Base-by-base conservation (phyloP, 2,329 filamentous ascomycete genomes). In the Epichloe coenophiala region DNA sequence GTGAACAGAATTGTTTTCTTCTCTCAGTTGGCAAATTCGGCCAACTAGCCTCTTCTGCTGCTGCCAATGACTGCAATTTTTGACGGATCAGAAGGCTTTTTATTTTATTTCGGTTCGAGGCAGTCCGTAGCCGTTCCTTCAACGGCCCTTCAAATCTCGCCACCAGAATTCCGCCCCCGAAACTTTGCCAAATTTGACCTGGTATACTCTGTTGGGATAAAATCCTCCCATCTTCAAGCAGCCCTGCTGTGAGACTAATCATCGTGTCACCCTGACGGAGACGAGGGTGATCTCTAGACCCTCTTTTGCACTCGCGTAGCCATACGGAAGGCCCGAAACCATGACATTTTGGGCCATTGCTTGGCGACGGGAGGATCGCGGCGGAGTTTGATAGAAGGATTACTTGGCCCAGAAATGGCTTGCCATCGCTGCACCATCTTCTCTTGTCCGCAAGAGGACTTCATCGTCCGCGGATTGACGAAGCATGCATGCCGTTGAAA, bases 301-400 rank as follows among this genome's bases (percentile, higher is more conserved):
- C 47, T 43, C 33, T 49, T 40, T 38, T 47, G 37, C 19, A 38
- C 37, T 53, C 51, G 47, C 48, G 44, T 53, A 41, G 51, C 45
- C 51, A 47, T 40, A 45, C 44, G 48, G 47, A 53, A 47, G 44
- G 47, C 48, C 51, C 51, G 51, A 50, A 47, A 42, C 13, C 21
- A 38, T 35, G 50, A 33, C 19, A 35, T 37, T 51, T 42, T 21
- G 27, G 43, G 40, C 33, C 44, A 42, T n/a, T 36, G 41, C 41
- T 31, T 48, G 23, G 41, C 41, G 50, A 44, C 15, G 4, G 15
- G 42, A 49, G 41, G 47, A 49, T 44, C 47, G 19, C 17, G n/a
- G 31, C 31, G 19, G 12, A 15, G 4, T 31, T 39, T 38, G 40
- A 45, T 5, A 3, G n/a, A 38, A 44, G 19, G 19, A 33, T 33